A percentile compares a stretch with the other conserved stretches of the same genome.
These are phyloP conservation scores for Pythium apleroticum DNA, from an alignment of 352 stramenopile genomes.

Conservation along the genomic window DNA sequence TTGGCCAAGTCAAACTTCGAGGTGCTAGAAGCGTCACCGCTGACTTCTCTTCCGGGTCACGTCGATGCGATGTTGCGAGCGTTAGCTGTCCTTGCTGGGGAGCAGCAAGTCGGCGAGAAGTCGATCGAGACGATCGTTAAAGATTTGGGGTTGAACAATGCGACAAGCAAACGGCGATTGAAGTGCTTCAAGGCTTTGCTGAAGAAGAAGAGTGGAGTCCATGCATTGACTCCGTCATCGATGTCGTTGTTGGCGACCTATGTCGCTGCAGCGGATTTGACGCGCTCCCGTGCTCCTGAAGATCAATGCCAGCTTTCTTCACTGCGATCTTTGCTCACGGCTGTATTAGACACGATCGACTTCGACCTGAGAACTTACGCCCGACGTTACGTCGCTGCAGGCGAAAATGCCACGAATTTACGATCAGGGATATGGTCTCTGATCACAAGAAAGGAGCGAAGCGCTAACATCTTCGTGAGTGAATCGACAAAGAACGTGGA, in stretches of 20 bases:
- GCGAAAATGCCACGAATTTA: constrained; percentile 11
- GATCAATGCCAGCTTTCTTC: constrained; percentile 1
- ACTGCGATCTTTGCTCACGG: constrained; percentile 9
- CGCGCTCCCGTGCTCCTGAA: not conserved
- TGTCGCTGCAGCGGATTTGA: constrained; percentile 1
- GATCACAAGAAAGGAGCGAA: constrained; percentile 9
- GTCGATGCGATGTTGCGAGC: constrained; percentile 15
- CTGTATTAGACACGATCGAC: constrained; percentile 8
- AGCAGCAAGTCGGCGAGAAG: not conserved
- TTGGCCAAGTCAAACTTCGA: constrained; percentile 10
- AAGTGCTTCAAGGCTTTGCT: constrained; percentile 18
- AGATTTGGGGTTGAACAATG: constrained; percentile 12
- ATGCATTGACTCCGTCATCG: not conserved
- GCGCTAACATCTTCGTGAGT: not conserved
- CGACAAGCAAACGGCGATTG: constrained; percentile 2
- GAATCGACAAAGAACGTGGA: constrained; percentile 5
- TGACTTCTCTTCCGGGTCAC: not conserved
- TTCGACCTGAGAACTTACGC: constrained; percentile 18
- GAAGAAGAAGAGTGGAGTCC: constrained; percentile 3
- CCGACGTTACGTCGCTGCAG: constrained; percentile 11
- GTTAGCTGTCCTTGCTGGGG: not conserved
- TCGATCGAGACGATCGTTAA: constrained; percentile 5
- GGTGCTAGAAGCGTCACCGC: not conserved
- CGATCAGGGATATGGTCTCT: constrained; percentile 9
- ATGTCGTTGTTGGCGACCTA: not conserved